Evolutionary conservation across 1,284 basidiomycete species (phyloP), one percentile per base, ranked within the genome.

Genomic region (Heterobasidion annosum): DNA sequence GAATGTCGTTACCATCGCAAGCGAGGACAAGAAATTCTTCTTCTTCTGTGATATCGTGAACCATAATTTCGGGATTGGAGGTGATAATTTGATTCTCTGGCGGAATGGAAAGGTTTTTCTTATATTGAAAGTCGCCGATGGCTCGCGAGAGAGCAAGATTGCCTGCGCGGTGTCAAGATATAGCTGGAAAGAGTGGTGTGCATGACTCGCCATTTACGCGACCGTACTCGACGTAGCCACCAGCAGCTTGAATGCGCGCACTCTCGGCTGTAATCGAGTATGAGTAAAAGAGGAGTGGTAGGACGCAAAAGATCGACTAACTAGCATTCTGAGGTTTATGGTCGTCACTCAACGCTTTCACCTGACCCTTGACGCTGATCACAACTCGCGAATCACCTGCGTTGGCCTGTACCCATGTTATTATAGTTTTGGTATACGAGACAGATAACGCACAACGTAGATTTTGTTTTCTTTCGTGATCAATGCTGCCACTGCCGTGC

Each of bases 111-210:
- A 81, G 79, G 67, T 95, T 96, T 72, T 96, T 94, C 79, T 99
- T 99, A 79, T 98, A 99, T 64, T 98, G 94, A 67, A 99, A 99
- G 69, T 99, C 97, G 54, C 97, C 97, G 33, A 99, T 78, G 1
- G 97, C 97, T 63, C 97, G 80, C 18, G 95, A 97, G 45, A 99
- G 74, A 0, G 97, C 96, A 55, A 99, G 83, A 67, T 99, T 99
- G 59, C 97, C 93, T 96, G 64, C 15, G 48, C 35, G 42, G 15
- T n/a, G n/a, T 34, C 10, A 35, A n/a, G 34, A 34, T 19, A 34
- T 1, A 34, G 5, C 25, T 35, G 48, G 10, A 33, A 19, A 45
- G 55, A 42, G 45, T 44, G 53, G 25, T n/a, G 55, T 19, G 34
- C 13, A 37, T 48, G 40, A 70, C 83, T 53, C 53, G 93, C 93